Percentiles rank a stretch among this genome's conserved stretches.
Evolutionary conservation across 768 basidiomycete genomes (phyloP).

Genomic region (Macrolepiota fuliginosa): DNA sequence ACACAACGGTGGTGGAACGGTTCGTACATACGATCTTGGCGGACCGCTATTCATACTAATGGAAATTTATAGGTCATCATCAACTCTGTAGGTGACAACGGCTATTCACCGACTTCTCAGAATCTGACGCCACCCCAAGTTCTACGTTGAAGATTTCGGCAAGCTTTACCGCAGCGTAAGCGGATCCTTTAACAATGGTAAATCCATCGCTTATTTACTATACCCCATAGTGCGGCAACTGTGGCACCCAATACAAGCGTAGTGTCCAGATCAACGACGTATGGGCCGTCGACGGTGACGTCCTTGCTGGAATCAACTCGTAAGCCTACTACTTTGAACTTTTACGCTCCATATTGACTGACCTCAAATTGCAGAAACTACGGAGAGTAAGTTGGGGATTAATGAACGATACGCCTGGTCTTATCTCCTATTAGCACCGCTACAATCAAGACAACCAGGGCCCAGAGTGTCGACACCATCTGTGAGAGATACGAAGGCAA

Average conservation of each 20-base stretch:
- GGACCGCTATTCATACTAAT: neutral
- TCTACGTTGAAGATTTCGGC: conserved; percentile 39
- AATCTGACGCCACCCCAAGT: conserved; percentile 18
- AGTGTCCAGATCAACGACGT: conserved; percentile 30
- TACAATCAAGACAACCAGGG: conserved; percentile 30
- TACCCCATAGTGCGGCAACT: conserved; percentile 28
- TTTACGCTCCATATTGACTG: neutral
- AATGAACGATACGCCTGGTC: neutral
- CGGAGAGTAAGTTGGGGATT: conserved; percentile 27
- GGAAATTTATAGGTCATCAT: conserved; percentile 26
- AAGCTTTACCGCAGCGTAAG: conserved; percentile 31
- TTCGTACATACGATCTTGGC: neutral
- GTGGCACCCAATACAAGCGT: conserved; percentile 28
- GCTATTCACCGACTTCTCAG: neutral
- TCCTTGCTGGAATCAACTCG: conserved; percentile 32
- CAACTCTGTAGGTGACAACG: conserved; percentile 27
- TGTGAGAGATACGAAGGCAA: conserved; percentile 31
- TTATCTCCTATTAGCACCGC: conserved; percentile 23
- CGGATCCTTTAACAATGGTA: neutral
- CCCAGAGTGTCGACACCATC: conserved; percentile 27
- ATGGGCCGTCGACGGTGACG: conserved; percentile 30
- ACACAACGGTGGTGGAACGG: conserved; percentile 34
- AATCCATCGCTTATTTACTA: conserved; percentile 6
- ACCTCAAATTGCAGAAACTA: conserved; percentile 25
- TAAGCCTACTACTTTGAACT: conserved; percentile 15